Evolutionary conservation across 148 eudicot species (phyloP).

Genomic region (Rhododendron kiyosumense): DNA sequence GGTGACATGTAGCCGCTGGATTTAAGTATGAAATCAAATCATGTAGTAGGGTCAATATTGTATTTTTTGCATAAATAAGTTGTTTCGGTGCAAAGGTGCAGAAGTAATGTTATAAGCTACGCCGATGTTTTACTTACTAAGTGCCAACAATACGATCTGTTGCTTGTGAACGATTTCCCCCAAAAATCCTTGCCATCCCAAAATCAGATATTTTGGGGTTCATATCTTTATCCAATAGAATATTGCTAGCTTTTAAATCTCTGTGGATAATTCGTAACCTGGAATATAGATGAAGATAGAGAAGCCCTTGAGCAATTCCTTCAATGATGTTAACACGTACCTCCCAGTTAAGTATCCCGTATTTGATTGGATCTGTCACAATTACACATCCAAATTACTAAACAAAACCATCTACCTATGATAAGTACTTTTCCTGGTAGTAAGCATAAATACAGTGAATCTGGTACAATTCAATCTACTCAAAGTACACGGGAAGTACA

Average conservation of each 20-base stretch:
- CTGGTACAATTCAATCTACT: neutral
- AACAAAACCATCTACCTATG: neutral
- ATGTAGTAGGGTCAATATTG: neutral
- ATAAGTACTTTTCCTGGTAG: neutral
- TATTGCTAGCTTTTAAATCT: too few relatives aligned
- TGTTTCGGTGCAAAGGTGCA: neutral
- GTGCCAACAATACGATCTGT: neutral
- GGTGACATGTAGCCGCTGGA: too few relatives aligned
- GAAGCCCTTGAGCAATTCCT: too few relatives aligned
- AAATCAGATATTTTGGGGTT: too few relatives aligned
- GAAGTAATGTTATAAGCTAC: neutral
- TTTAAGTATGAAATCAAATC: neutral
- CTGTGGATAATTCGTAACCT: too few relatives aligned
- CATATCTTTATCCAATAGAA: too few relatives aligned
- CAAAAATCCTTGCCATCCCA: neutral
- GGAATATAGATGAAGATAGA: too few relatives aligned
- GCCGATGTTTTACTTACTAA: slow-evolving; percentile 14
- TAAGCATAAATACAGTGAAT: neutral
- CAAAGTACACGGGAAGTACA: neutral
- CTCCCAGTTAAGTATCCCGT: neutral
- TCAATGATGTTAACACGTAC: too few relatives aligned
- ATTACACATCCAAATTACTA: too few relatives aligned
- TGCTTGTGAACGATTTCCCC: neutral
- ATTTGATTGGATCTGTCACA: neutral
- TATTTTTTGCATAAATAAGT: neutral